Conservation (phyloP, 2,329 filamentous ascomycete species). For the Cytospora chrysosperma region DNA sequence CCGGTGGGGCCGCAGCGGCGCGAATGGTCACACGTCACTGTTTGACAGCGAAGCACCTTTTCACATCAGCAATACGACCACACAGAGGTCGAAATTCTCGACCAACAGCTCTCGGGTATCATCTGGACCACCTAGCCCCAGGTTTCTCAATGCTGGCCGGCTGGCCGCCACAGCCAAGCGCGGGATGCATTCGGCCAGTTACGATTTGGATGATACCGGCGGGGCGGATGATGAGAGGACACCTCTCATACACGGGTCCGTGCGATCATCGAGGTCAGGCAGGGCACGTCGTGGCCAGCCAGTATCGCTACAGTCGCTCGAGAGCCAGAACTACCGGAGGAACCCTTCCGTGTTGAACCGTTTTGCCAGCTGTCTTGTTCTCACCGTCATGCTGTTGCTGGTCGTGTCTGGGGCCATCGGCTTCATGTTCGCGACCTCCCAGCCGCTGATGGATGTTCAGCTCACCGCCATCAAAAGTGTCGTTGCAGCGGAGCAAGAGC, state of each 20-base stretch:
- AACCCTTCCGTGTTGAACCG: constrained; percentile 65
- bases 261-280: constrained; percentile 58
- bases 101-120: constrained; percentile 56
- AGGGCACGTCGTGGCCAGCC: constrained; percentile 53
- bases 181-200: constrained; percentile 62
- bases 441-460: constrained; percentile 76
- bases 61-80: constrained; percentile 48
- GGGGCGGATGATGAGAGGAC: constrained; percentile 85
- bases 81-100: constrained; percentile 56
- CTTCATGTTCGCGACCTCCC: constrained; percentile 88
- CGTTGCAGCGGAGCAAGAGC: constrained; percentile 87
- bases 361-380: constrained; percentile 81
- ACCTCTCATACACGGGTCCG: constrained; percentile 61
- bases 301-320: constrained; percentile 65
- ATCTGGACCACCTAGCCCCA: constrained; percentile 69
- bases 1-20: constrained; percentile 69
- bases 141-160: constrained; percentile 43
- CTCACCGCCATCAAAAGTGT: constrained; percentile 84
- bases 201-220: constrained; percentile 80
- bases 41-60: constrained; percentile 80
- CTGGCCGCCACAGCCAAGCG: constrained; percentile 42
- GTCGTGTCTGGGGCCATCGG: constrained; percentile 82
- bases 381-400: constrained; percentile 78
- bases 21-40: constrained; percentile 67
- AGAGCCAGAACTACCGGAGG: constrained; percentile 67